Evolutionary conservation across 2,329 filamentous ascomycete species (phyloP).

Genomic region (Diaporthe sp.): DNA sequence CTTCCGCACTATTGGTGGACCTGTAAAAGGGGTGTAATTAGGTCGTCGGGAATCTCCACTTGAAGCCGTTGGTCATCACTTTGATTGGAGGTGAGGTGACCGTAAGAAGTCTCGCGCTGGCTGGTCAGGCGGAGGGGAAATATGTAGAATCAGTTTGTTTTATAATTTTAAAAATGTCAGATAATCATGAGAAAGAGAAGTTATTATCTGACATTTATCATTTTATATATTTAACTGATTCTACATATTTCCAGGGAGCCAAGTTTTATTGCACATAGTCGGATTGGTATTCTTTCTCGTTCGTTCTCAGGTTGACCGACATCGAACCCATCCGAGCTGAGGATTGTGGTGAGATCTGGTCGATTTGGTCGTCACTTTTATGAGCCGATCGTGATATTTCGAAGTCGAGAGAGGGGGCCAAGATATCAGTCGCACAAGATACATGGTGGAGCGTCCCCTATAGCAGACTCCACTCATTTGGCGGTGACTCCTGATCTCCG

Average conservation of each 20-base stretch:
- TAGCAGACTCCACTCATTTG: slow-evolving; percentile 31
- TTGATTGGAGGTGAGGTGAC: neutral
- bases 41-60: slow-evolving; percentile 11
- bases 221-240: neutral
- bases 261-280: neutral
- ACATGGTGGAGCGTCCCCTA: slow-evolving; percentile 35
- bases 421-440: neutral
- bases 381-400: neutral
- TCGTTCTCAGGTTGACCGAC: neutral
- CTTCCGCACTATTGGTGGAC: neutral
- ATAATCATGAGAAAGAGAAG: neutral
- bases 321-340: too few relatives aligned
- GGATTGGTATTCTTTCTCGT: neutral
- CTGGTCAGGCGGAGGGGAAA: neutral
- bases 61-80: slow-evolving; percentile 1
- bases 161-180: neutral
- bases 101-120: neutral
- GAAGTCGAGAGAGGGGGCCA: neutral
- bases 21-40: slow-evolving; percentile 8
- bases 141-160: neutral
- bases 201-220: neutral
- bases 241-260: neutral
- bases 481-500: slow-evolving; percentile 32
- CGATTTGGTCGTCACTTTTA: neutral
- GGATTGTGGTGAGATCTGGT: neutral